A percentile compares a stretch with the other conserved stretches of the same genome.
Conservation (phyloP, 257 asterid species). For the Phtheirospermum japonicum region DNA sequence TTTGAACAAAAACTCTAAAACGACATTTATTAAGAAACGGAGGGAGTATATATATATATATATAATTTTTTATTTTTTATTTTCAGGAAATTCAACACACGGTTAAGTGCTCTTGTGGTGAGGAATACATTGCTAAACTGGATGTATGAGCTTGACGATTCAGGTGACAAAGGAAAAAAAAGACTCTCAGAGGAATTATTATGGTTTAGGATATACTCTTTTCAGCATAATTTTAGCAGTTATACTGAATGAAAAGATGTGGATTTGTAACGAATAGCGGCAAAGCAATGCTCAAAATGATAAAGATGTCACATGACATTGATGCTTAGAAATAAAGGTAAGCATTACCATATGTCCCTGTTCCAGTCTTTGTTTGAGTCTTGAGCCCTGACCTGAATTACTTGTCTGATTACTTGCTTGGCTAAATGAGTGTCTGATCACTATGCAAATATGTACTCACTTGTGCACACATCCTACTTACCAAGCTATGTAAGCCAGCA, state of each 20-base stretch:
- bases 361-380: conserved; percentile 15
- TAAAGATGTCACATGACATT: conserved; percentile 14
- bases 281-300: conserved; percentile 1
- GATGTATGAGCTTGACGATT: conserved; percentile 31
- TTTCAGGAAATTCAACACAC: conserved; percentile 57
- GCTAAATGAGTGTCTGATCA: too few relatives aligned
- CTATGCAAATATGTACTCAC: too few relatives aligned
- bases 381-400: not conserved
- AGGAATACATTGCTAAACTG: conserved; percentile 52
- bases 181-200: not conserved
- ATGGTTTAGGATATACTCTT: not conserved
- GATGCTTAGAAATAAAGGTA: conserved; percentile 14
- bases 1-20: too few relatives aligned
- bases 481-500: too few relatives aligned
- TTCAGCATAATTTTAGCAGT: conserved; percentile 21
- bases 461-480: too few relatives aligned
- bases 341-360: not conserved
- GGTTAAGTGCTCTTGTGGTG: conserved; percentile 72
- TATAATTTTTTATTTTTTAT: conserved; percentile 13
- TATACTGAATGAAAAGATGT: conserved; percentile 6
- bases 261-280: conserved; percentile 2
- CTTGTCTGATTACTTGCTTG: not conserved
- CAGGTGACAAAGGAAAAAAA: conserved; percentile 15
- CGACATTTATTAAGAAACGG: too few relatives aligned
- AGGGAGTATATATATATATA: too few relatives aligned